These are phyloP conservation scores for Oenanthe javanica DNA, from an alignment of 140 eudicot species.

Conservation along the genomic window DNA sequence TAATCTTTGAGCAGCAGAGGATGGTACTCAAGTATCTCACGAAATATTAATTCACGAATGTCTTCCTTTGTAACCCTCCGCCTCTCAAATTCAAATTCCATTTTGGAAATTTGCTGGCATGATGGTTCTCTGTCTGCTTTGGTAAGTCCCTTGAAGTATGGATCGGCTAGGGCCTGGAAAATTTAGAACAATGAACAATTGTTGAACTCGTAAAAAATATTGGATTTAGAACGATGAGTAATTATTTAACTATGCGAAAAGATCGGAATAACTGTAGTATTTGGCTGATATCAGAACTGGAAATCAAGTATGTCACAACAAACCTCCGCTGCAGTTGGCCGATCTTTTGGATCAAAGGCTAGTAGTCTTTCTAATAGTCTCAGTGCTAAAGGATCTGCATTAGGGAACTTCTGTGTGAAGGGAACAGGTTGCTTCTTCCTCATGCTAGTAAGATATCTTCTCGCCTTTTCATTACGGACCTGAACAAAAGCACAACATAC, in stretches of 20 bases:
- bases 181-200: neutral
- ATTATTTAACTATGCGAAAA: neutral
- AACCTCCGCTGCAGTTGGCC: constrained; percentile 27
- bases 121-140: constrained; percentile 87
- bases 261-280: neutral
- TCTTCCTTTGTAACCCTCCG: constrained; percentile 80
- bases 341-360: constrained; percentile 23
- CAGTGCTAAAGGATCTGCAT: constrained; percentile 23
- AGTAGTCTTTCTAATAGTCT: constrained; percentile 15
- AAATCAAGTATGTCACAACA: neutral
- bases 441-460: constrained; percentile 18
- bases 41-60: constrained; percentile 66
- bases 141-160: constrained; percentile 83
- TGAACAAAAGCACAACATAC: neutral
- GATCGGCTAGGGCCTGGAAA: constrained; percentile 68
- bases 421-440: constrained; percentile 23
- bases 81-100: constrained; percentile 91
- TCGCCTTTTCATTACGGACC: constrained; percentile 21
- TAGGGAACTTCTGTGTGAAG: constrained; percentile 19
- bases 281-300: neutral
- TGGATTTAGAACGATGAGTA: neutral
- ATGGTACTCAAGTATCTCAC: constrained; percentile 80
- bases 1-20: constrained; percentile 84
- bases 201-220: neutral
- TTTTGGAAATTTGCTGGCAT: constrained; percentile 58